A percentile compares a stretch with the other conserved stretches of the same genome.
Conservation (phyloP, 352 stramenopile species). For the Globisporangium solare region DNA sequence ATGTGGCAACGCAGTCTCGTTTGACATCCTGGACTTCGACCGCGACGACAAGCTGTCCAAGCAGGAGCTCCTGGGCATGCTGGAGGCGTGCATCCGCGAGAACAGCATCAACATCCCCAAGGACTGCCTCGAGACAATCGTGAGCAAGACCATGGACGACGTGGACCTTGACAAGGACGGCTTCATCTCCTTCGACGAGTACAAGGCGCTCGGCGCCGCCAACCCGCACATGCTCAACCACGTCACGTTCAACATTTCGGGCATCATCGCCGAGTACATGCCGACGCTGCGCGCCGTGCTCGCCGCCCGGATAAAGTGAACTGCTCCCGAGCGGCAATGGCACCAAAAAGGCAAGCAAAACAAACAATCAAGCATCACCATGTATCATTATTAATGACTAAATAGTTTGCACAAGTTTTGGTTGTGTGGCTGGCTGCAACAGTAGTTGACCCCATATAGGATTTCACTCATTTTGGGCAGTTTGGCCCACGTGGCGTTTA, state of each 20-base stretch:
- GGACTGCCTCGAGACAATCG: constrained; percentile 56
- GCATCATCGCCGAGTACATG: constrained; percentile 73
- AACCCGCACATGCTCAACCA: constrained; percentile 80
- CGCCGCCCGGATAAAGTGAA: constrained; percentile 20
- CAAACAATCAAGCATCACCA: too few relatives aligned
- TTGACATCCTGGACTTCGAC: constrained; percentile 71
- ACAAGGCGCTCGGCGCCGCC: constrained; percentile 43
- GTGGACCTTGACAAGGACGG: constrained; percentile 61
- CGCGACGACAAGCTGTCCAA: constrained; percentile 71
- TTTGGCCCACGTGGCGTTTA: too few relatives aligned
- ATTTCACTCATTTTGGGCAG: too few relatives aligned
- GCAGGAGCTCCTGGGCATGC: constrained; percentile 63
- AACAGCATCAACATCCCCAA: constrained; percentile 72
- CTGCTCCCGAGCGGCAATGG: constrained; percentile 7
- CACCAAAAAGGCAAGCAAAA: not conserved
- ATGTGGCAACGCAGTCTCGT: constrained; percentile 61
- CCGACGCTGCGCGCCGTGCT: constrained; percentile 49
- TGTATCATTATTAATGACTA: too few relatives aligned
- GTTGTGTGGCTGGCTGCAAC: too few relatives aligned
- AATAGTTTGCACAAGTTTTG: too few relatives aligned
- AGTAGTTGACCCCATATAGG: too few relatives aligned
- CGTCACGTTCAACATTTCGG: constrained; percentile 78
- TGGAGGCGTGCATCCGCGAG: constrained; percentile 68
- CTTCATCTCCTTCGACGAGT: constrained; percentile 78
- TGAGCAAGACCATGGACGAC: constrained; percentile 66